Conservation (phyloP, 2,329 filamentous ascomycete species). For the Fusarium concolor region DNA sequence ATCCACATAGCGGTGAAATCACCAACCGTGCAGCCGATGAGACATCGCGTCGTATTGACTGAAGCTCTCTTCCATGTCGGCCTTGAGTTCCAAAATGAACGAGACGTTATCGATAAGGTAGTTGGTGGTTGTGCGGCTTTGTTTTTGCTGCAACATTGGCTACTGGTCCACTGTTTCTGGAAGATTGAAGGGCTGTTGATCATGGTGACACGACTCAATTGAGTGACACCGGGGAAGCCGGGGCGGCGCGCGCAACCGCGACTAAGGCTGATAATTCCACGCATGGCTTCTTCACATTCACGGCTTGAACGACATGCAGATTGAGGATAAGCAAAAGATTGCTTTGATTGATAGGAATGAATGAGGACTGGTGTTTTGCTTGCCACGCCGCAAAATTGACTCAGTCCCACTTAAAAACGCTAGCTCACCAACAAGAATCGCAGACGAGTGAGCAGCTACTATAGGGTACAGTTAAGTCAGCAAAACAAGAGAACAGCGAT, state of each 20-base stretch:
- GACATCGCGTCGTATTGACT: slow-evolving; percentile 66
- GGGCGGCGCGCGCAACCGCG: neutral
- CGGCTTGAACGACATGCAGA: neutral
- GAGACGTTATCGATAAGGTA: neutral
- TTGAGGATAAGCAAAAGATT: neutral
- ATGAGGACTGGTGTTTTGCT: neutral
- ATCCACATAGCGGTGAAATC: slow-evolving; percentile 68
- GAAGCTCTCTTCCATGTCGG: slow-evolving; percentile 61
- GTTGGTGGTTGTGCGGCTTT: neutral
- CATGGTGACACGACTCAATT: neutral
- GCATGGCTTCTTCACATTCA: neutral
- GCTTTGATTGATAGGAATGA: neutral
- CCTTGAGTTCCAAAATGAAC: slow-evolving; percentile 50
- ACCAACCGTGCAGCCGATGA: slow-evolving; percentile 66
- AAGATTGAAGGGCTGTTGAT: neutral
- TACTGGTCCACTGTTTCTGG: slow-evolving; percentile 24
- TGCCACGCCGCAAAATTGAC: slow-evolving; percentile 14
- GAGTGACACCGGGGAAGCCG: neutral
- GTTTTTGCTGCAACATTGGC: slow-evolving; percentile 26
- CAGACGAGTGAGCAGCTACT: too few relatives aligned
- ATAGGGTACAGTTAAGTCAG: too few relatives aligned
- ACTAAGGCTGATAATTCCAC: fast-evolving
- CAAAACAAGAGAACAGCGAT: too few relatives aligned
- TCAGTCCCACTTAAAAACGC: slow-evolving; percentile 24
- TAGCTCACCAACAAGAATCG: neutral